Conservation (phyloP, 306 rosid species). For the Leucaena leucocephala region DNA sequence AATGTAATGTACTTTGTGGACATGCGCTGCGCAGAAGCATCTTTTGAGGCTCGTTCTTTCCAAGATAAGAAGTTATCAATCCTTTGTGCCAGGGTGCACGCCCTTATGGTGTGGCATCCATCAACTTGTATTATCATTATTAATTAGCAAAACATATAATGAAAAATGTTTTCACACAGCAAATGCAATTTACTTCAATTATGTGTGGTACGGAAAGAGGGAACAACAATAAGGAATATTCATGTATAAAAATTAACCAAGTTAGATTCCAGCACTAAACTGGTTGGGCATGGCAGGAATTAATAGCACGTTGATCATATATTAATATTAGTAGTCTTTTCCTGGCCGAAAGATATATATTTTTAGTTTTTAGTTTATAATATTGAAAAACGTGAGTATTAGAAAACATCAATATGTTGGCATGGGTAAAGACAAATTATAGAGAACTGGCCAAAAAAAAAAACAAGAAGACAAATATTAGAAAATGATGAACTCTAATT, state of each 20-base stretch:
- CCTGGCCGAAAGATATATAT: background rate
- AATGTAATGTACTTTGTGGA: conserved; percentile 37
- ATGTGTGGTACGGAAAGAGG: no score
- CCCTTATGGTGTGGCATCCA: background rate
- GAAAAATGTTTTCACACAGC: no score
- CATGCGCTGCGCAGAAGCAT: conserved; percentile 40
- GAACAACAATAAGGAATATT: no score
- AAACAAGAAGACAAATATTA: conserved; percentile 13
- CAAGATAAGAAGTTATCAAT: background rate
- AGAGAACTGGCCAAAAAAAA: background rate
- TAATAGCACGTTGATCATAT: background rate
- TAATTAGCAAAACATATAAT: no score
- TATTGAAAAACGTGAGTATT: background rate
- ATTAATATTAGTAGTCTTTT: background rate
- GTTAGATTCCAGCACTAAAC: conserved; percentile 7
- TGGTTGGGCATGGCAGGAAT: conserved; percentile 9
- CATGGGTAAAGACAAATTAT: conserved; percentile 33
- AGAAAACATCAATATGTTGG: conserved; percentile 25
- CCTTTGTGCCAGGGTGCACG: background rate
- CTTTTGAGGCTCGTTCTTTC: conserved; percentile 34
- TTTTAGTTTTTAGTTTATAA: background rate
- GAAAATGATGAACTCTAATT: conserved; percentile 35
- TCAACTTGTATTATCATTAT: no score
- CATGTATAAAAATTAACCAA: background rate
- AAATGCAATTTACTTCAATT: no score